These are phyloP conservation scores for Sugiyamaella grinbergsii DNA, from an alignment of 1,139 yeast species.

Conservation along the genomic window DNA sequence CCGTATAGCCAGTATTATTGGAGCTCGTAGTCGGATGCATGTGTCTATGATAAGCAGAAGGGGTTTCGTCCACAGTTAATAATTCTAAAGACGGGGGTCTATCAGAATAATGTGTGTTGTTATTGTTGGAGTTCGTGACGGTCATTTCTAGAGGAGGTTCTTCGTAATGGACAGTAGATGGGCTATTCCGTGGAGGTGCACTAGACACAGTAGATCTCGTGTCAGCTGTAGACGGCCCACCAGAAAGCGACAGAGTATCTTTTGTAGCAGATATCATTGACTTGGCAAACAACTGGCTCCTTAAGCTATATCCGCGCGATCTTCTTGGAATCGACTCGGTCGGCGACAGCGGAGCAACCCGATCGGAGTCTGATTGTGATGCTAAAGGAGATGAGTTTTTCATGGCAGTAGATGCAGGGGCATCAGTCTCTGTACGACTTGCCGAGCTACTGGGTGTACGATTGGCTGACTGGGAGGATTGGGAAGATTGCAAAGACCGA, in stretches of 20 bases:
- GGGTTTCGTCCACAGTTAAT: background rate
- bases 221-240: background rate
- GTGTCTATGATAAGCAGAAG: conserved; percentile 11
- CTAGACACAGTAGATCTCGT: background rate
- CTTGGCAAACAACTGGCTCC: conserved; percentile 72
- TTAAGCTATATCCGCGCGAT: conserved; percentile 64
- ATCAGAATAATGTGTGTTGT: conserved; percentile 1
- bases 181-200: background rate
- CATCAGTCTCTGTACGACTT: no score
- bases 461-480: no score
- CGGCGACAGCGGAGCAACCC: background rate
- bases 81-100: conserved; percentile 6
- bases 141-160: conserved; percentile 17
- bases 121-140: background rate
- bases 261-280: conserved; percentile 33
- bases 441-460: no score
- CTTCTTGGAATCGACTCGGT: conserved; percentile 15
- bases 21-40: conserved; percentile 7
- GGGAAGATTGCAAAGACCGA: no score
- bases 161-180: background rate
- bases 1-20: conserved; percentile 12
- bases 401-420: background rate
- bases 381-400: conserved; percentile 10
- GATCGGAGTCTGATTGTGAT: background rate
- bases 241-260: conserved; percentile 25